A percentile compares a stretch with the other conserved stretches of the same genome.
These are phyloP conservation scores for Eucalyptus decipiens DNA, from an alignment of 345 rosid species.

Conservation along the genomic window DNA sequence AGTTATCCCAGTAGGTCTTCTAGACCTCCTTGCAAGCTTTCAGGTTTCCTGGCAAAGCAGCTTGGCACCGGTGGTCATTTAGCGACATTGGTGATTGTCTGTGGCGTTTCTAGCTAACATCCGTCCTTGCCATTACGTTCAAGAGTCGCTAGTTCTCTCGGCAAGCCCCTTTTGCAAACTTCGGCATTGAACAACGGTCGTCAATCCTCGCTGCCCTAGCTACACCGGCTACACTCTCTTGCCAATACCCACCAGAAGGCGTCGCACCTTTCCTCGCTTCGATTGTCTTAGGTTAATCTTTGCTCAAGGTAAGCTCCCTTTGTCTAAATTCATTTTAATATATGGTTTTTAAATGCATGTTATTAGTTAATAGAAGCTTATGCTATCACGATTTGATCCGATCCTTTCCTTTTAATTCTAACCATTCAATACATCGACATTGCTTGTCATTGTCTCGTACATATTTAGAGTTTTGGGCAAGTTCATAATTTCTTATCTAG, in stretches of 20 bases:
- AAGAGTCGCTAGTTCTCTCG: not conserved
- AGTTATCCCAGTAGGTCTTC: no score
- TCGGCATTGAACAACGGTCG: not conserved
- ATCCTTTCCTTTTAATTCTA: no score
- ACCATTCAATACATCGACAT: no score
- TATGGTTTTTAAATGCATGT: not conserved
- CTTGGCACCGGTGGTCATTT: no score
- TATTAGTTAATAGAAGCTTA: not conserved
- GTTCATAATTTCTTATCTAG: not conserved
- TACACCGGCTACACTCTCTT: not conserved
- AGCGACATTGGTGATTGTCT: no score
- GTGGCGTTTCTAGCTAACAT: no score
- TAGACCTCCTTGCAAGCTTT: no score
- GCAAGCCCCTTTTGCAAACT: not conserved
- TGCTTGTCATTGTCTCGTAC: not conserved
- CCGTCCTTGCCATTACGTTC: not conserved
- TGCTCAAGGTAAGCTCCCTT: not conserved
- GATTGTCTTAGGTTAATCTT: not conserved
- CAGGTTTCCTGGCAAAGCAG: no score
- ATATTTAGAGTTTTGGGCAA: not conserved
- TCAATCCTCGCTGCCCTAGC: not conserved
- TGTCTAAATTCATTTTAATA: not conserved
- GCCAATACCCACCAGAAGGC: not conserved
- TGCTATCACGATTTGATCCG: not conserved
- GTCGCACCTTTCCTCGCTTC: not conserved